Base-by-base conservation (phyloP, 2,329 filamentous ascomycete species). In the Aurifilum marmelostoma region DNA sequence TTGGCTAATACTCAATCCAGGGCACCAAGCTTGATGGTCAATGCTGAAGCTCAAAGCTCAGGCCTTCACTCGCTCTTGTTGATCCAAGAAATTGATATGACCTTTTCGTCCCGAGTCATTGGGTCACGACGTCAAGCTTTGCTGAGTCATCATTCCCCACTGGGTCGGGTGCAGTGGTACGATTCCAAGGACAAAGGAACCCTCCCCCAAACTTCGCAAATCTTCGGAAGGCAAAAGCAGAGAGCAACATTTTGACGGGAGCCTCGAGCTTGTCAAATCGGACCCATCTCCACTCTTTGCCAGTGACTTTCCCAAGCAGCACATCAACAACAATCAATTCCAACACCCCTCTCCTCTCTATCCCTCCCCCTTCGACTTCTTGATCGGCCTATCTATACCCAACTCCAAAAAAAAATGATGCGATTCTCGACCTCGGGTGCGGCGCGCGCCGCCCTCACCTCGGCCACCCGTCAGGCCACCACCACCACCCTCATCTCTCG, bases 361-460 rank as follows among this genome's bases (percentile, higher is more conserved):
- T 16, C 61, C 3, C 61, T 29, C 24, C 27, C n/a, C 66, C 63
- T 59, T 63, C 70, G 58, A 71, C 58, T 64, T 69, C 67, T 68
- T 43, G 29, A 59, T 64, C 66, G 66, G 66, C 41, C 63, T 39
- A 54, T 50, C 56, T 43, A 39, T 39, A 68, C 66, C 34, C 34
- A 54, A 14, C 37, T 11, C 9, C 37, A 6, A 6, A 32, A 32
- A 76, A 82, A 76, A 74, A 88, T 87, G 86, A 81, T 87, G 80
- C 85, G 86, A 80, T 83, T 84, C 76, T 80, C 82, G 74, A 82
- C 83, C 75, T 81, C 84, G 74, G 83, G 82, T 74, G 78, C 85
- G 78, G 81, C 87, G 81, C 85, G 78, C 79, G 79, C 79, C 80
- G 79, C 80, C 74, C 76, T 78, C 72, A 72, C 77, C 74, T 76